phyloP scores from a whole-genome alignment of 2,329 filamentous ascomycete species.

The Herpotrichia juniperi region DNA sequence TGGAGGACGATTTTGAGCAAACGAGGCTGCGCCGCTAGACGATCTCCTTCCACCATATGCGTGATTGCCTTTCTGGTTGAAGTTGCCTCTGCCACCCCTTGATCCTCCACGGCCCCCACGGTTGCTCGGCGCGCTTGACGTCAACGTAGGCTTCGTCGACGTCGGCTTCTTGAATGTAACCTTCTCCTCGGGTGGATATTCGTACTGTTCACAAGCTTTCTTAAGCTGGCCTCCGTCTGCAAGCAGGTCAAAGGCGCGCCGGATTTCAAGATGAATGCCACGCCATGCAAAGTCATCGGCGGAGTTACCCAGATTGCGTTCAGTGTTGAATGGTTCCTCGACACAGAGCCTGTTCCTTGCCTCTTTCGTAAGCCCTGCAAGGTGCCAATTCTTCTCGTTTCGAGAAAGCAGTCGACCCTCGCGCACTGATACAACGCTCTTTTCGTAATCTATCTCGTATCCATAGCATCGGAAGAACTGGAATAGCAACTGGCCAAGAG shows the following conservation, averaged over 20 bases:
- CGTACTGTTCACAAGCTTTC: conserved; percentile 85
- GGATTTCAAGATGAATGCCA: conserved; percentile 86
- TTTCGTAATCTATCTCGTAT: conserved; percentile 90
- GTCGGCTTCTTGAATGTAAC: conserved; percentile 62
- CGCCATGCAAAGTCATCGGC: conserved; percentile 94
- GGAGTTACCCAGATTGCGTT: conserved; percentile 91
- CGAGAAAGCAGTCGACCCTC: conserved; percentile 80
- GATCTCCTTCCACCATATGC: conserved; percentile 54
- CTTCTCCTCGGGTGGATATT: conserved; percentile 81
- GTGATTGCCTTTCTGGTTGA: conserved; percentile 56
- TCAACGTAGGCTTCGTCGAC: conserved; percentile 61
- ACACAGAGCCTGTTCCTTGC: conserved; percentile 81
- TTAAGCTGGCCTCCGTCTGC: conserved; percentile 75
- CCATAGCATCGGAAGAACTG: conserved; percentile 95
- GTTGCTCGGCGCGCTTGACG: conserved; percentile 53
- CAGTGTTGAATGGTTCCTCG: conserved; percentile 93
- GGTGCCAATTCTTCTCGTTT: conserved; percentile 86
- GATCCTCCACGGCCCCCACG: conserved; percentile 55
- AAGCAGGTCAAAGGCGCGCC: conserved; percentile 84
- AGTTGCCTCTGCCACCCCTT: conserved; percentile 52
- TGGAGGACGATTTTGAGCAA: conserved; percentile 45
- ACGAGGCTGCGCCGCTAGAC: conserved; percentile 60
- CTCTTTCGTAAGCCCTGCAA: conserved; percentile 57
- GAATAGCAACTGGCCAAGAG: conserved; percentile 85
- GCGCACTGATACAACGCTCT: conserved; percentile 81